Conservation (phyloP, 176 grass and related monocot genomes). For the Alloteropsis semialata region DNA sequence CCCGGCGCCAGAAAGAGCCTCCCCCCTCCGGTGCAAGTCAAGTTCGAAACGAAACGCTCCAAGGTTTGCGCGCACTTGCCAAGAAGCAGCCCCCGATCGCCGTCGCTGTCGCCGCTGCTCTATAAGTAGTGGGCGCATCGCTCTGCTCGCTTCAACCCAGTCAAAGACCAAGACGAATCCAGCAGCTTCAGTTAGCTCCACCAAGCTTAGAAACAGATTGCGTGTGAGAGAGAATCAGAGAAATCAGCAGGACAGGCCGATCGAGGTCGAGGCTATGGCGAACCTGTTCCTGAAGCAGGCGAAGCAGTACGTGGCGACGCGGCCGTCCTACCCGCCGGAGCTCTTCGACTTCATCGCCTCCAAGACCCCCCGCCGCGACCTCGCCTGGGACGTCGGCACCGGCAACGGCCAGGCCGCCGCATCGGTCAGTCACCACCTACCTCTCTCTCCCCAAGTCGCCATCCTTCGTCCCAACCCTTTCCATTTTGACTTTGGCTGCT, state of each 20-base stretch:
- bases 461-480: no score
- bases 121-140: neutral
- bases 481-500: neutral
- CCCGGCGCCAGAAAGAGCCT: neutral
- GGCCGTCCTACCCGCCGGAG: conserved; percentile 71
- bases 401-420: conserved; percentile 83
- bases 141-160: neutral
- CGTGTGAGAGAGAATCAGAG: no score
- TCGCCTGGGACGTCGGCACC: conserved; percentile 93
- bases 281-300: conserved; percentile 88
- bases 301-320: conserved; percentile 65
- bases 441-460: no score
- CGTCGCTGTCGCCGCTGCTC: neutral
- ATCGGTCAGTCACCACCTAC: conserved; percentile 22
- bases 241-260: neutral
- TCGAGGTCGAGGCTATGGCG: conserved; percentile 56
- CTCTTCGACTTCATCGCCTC: conserved; percentile 77
- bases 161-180: neutral
- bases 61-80: neutral
- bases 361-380: conserved; percentile 52
- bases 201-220: neutral
- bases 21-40: neutral
- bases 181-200: neutral
- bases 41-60: neutral
- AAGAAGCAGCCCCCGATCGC: neutral